A percentile compares a stretch with the other conserved stretches of the same genome.
phyloP scores from a whole-genome alignment of 371 early-diverging fungal genomes.

The Racocetra persica region DNA sequence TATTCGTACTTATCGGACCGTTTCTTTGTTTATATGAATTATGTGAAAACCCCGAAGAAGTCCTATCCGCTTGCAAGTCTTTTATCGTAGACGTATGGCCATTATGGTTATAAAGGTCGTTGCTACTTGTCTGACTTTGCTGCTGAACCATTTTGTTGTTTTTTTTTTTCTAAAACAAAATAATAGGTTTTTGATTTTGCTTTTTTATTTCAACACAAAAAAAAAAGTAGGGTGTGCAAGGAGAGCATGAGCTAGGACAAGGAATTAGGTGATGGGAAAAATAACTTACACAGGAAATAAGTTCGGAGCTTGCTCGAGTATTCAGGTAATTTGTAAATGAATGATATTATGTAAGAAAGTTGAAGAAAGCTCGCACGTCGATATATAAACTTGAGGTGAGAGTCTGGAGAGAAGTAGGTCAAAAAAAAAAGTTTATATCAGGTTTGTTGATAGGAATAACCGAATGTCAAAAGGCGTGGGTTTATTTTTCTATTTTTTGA shows the following conservation, averaged over 20 bases:
- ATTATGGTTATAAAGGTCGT: background rate
- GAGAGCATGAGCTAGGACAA: background rate
- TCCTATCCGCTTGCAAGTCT: too few relatives aligned
- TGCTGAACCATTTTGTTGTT: background rate
- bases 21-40: too few relatives aligned
- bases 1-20: too few relatives aligned
- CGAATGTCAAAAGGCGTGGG: background rate
- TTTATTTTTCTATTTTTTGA: conserved; percentile 12
- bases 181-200: too few relatives aligned
- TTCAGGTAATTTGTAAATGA: background rate
- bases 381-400: background rate
- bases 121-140: background rate
- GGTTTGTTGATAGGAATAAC: background rate
- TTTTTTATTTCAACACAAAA: background rate
- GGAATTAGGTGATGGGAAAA: background rate
- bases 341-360: background rate
- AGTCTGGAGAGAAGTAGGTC: background rate
- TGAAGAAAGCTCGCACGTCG: background rate
- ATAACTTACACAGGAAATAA: background rate
- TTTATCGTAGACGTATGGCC: background rate
- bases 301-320: background rate
- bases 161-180: background rate
- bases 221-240: background rate
- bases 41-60: too few relatives aligned
- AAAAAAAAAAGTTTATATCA: background rate